phyloP scores from a whole-genome alignment of 768 basidiomycete genomes.

The Agaricus subrufescens region DNA sequence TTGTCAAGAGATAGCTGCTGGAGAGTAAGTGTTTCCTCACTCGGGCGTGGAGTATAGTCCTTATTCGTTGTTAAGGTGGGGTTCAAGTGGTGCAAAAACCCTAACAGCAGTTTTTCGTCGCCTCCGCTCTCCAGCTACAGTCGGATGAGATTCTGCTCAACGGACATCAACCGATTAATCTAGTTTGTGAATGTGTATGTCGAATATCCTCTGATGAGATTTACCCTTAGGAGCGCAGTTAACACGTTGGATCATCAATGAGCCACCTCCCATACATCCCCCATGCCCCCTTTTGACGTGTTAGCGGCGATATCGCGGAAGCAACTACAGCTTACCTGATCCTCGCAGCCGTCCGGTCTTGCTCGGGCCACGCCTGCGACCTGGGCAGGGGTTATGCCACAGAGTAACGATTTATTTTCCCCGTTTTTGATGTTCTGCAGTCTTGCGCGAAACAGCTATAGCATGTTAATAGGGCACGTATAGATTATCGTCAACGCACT shows the following conservation, averaged over 20 bases:
- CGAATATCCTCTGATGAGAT: constrained; percentile 2
- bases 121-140: constrained; percentile 49
- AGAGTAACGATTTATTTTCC: constrained; percentile 23
- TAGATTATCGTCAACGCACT: constrained; percentile 16
- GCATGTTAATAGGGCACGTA: not conserved
- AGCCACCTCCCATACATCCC: constrained; percentile 29
- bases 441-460: constrained; percentile 25
- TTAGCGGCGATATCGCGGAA: not conserved
- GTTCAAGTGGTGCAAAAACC: constrained; percentile 64
- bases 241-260: constrained; percentile 24
- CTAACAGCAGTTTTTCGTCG: constrained; percentile 63
- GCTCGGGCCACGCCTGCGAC: constrained; percentile 18
- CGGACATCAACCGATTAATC: not conserved
- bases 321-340: constrained; percentile 17
- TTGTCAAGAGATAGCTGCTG: constrained; percentile 66
- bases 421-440: constrained; percentile 21
- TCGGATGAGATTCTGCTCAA: constrained; percentile 12
- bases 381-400: constrained; percentile 23
- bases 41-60: not conserved
- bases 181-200: constrained; percentile 4
- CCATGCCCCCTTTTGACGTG: constrained; percentile 22
- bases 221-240: not conserved
- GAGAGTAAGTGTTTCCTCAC: constrained; percentile 49
- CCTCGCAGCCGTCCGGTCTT: constrained; percentile 22
- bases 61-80: constrained; percentile 46